Conservation (phyloP, 345 rosid species). For the Eucalyptus melliodora region DNA sequence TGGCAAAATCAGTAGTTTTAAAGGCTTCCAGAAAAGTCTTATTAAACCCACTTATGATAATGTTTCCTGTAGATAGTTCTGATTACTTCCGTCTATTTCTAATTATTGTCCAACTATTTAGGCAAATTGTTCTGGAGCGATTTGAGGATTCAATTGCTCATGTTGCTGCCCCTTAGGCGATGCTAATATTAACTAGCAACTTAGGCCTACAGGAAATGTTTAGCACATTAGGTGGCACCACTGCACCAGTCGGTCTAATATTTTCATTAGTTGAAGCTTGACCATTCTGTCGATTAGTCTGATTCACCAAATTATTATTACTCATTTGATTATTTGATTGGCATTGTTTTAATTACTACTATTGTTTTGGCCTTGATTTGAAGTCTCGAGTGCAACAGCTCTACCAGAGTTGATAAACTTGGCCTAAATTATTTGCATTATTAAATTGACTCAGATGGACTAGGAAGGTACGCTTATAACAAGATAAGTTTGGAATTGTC, state of each 20-base stretch:
- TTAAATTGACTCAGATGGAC: not conserved
- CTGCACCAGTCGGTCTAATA: not conserved
- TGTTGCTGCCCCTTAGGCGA: not conserved
- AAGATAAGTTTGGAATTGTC: not conserved
- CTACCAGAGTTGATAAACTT: not conserved
- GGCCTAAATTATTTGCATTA: not conserved
- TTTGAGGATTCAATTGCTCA: not conserved
- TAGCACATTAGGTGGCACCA: not conserved
- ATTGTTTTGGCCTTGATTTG: not conserved
- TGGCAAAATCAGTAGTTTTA: not conserved
- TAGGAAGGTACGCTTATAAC: not conserved
- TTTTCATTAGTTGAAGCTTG: not conserved
- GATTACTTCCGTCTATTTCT: not conserved
- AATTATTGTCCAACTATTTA: not conserved
- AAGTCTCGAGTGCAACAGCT: not conserved
- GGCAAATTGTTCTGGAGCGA: not conserved
- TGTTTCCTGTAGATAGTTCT: not conserved
- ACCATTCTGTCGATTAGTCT: rapidly evolving
- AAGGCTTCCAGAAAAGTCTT: not conserved
- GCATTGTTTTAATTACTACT: not conserved
- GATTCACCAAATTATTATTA: not conserved
- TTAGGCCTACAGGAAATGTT: not conserved
- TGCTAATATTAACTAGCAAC: not conserved
- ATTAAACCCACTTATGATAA: not conserved
- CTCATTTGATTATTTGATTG: not conserved